These are phyloP conservation scores for Clathrus columnatus DNA, from an alignment of 768 basidiomycete species.

Conservation along the genomic window DNA sequence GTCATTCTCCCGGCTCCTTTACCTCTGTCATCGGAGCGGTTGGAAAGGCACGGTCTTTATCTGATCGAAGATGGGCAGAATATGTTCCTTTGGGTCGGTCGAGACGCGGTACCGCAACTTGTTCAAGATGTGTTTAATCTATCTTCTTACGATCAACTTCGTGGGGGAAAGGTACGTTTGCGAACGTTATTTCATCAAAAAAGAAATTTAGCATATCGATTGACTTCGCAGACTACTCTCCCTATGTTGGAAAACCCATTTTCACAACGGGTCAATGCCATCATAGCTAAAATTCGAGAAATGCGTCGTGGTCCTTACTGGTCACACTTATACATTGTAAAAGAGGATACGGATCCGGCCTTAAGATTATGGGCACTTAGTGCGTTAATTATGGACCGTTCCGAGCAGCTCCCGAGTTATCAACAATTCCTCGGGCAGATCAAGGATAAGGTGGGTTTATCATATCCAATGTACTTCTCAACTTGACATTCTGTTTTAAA, in stretches of 20 bases:
- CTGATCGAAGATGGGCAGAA: slow-evolving; percentile 97
- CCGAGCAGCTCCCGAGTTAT: slow-evolving; percentile 92
- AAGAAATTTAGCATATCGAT: not conserved
- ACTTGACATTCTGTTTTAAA: not conserved
- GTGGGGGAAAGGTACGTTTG: slow-evolving; percentile 78
- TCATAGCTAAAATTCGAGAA: slow-evolving; percentile 91
- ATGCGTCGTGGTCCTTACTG: slow-evolving; percentile 88
- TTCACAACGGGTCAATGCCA: slow-evolving; percentile 90
- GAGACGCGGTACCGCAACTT: slow-evolving; percentile 94
- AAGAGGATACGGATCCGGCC: slow-evolving; percentile 95
- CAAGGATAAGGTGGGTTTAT: slow-evolving; percentile 77
- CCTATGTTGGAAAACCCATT: slow-evolving; percentile 87
- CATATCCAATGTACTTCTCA: not conserved
- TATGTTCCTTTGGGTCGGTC: slow-evolving; percentile 97
- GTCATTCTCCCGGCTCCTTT: slow-evolving; percentile 81
- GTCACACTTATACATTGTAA: slow-evolving; percentile 92
- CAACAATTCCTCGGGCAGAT: slow-evolving; percentile 86
- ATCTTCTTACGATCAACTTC: slow-evolving; percentile 77
- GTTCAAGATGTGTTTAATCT: slow-evolving; percentile 91
- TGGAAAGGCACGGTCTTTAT: slow-evolving; percentile 93
- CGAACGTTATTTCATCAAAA: not conserved
- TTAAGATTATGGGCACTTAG: slow-evolving; percentile 93
- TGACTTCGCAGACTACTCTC: slow-evolving; percentile 62
- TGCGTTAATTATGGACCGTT: slow-evolving; percentile 89
- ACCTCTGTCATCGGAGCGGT: slow-evolving; percentile 87